phyloP scores from a whole-genome alignment of 2,329 filamentous ascomycete species.

The Byssochlamys sp. region DNA sequence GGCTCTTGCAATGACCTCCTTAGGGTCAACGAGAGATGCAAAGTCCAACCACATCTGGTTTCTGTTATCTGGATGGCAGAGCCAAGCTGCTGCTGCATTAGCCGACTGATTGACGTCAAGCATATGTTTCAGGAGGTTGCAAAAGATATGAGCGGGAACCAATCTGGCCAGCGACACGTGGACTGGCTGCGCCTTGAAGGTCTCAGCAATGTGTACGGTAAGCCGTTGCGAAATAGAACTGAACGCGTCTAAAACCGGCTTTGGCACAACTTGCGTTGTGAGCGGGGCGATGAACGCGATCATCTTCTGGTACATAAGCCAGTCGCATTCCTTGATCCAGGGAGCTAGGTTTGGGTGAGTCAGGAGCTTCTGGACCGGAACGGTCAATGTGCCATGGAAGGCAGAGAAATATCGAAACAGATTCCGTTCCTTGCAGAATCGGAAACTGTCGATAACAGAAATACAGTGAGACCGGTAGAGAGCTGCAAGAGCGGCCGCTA shows the following conservation, averaged over 20 bases:
- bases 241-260: conserved; percentile 75
- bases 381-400: conserved; percentile 91
- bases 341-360: conserved; percentile 68
- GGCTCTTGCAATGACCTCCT: conserved; percentile 32
- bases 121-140: conserved; percentile 73
- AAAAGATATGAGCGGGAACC: conserved; percentile 79
- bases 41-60: conserved; percentile 95
- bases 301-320: conserved; percentile 93
- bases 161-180: conserved; percentile 84
- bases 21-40: conserved; percentile 29
- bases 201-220: conserved; percentile 69
- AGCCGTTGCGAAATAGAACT: conserved; percentile 76
- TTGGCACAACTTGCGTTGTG: conserved; percentile 82
- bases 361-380: conserved; percentile 89
- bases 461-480: conserved; percentile 92
- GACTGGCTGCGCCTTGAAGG: conserved; percentile 72
- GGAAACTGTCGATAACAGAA: conserved; percentile 86
- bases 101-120: conserved; percentile 87
- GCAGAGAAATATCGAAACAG: conserved; percentile 92
- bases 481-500: conserved; percentile 73
- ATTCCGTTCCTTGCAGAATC: conserved; percentile 91
- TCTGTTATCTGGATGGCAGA: conserved; percentile 78
- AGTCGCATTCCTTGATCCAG: conserved; percentile 95
- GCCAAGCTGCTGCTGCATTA: conserved; percentile 84
- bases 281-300: conserved; percentile 82